Evolutionary conservation across 1,284 basidiomycete genomes (phyloP), one percentile per base, ranked within the genome.

Genomic region (Fistulinella cinereoalba): DNA sequence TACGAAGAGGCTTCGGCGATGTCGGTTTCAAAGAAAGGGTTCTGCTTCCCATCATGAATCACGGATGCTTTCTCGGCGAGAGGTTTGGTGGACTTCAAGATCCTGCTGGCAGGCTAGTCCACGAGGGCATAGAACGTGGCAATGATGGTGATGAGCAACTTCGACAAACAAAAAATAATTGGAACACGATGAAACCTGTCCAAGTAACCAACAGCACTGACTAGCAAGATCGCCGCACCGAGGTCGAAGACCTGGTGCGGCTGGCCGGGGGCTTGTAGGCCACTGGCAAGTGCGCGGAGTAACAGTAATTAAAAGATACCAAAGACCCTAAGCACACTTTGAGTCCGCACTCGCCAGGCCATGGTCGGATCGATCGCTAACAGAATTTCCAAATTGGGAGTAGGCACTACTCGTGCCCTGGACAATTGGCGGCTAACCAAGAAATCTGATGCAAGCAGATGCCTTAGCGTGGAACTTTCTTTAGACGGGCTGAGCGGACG

Each of bases 161-260:
- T 18, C 16, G 25, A 25, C 11, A 16, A 7, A n/a, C 18, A 39
- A 21, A 18, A 12, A 22, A 3, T 32, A 24, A 1, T n/a, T 1
- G 39, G 13, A 44, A 32, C 29, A 29, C 5, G 1, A 22, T 15
- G 9, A 21, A 16, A 11, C 2, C 33, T 8, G 21, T 4, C 7
- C 3, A 10, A 2, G 24, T 2, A 66, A 34, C 18, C 33, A 72
- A 54, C 32, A 79, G 74, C 75, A 28, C 90, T 69, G 43, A 92
- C 90, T 50, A 92, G 85, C 37, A 85, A 68, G 28, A 93, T 78
- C 12, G 91, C 89, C 8, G 91, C 73, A 11, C 85, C 82, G 79
- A 79, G 44, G 62, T 58, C 75, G 25, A 83, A 64, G 44, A 76
- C 75, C 10, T 72, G 70, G 0, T 81, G 77, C 31, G 69, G 65